phyloP scores from a whole-genome alignment of 768 basidiomycete species.

The Boletus tylopilopsis region DNA sequence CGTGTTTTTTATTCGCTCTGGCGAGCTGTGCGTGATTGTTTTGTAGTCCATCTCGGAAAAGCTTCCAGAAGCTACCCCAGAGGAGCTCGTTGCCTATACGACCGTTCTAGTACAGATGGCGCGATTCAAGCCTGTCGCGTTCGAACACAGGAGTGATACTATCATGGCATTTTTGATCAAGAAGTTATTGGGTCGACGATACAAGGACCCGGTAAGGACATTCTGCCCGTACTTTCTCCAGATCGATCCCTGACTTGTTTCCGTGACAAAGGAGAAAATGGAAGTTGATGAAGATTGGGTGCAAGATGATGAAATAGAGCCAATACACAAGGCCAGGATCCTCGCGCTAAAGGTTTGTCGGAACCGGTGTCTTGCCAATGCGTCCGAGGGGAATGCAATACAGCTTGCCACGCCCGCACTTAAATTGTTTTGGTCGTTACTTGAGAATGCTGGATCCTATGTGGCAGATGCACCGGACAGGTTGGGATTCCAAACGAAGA shows the following conservation, averaged over 20 bases:
- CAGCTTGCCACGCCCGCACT: conserved; percentile 73
- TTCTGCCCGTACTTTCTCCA: neutral
- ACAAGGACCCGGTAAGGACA: conserved; percentile 42
- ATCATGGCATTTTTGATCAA: conserved; percentile 73
- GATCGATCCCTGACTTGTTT: neutral
- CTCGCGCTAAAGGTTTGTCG: conserved; percentile 77
- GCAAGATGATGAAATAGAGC: conserved; percentile 57
- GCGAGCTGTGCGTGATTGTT: neutral
- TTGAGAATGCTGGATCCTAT: conserved; percentile 67
- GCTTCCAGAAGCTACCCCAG: conserved; percentile 45
- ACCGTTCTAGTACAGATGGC: conserved; percentile 75
- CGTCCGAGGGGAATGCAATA: conserved; percentile 50
- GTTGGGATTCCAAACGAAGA: conserved; percentile 32
- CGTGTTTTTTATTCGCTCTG: conserved; percentile 7
- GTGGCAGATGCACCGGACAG: conserved; percentile 49
- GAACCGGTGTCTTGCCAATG: conserved; percentile 74
- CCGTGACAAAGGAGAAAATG: conserved; percentile 47
- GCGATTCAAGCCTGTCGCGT: conserved; percentile 60
- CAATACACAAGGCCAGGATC: conserved; percentile 64
- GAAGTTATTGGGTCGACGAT: conserved; percentile 53
- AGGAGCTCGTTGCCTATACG: conserved; percentile 60
- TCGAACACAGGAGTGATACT: conserved; percentile 74
- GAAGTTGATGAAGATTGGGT: conserved; percentile 72
- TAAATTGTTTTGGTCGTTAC: conserved; percentile 68
- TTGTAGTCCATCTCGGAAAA: conserved; percentile 54